Evolutionary conservation across 2,329 filamentous ascomycete species (phyloP).

Genomic region (Curvularia sp.): DNA sequence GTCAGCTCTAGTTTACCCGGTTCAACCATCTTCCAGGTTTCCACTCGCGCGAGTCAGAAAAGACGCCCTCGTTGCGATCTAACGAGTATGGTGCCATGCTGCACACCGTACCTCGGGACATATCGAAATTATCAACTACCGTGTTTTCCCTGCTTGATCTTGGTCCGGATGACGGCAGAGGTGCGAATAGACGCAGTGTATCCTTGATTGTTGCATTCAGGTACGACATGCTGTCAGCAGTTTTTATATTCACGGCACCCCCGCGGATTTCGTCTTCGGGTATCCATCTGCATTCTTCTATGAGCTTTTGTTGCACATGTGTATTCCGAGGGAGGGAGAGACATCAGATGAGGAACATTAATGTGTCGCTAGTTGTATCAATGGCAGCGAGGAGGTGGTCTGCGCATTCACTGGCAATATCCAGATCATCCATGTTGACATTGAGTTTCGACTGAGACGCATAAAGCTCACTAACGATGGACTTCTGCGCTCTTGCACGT

Average conservation of each 20-base stretch:
- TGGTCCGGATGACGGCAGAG: conserved; percentile 61
- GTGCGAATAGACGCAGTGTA: conserved; percentile 59
- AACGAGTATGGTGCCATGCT: conserved; percentile 52
- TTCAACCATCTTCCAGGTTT: conserved; percentile 46
- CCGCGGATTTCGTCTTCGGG: conserved; percentile 16
- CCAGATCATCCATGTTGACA: conserved; percentile 50
- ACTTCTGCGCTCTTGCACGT: conserved; percentile 2
- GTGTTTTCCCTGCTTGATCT: conserved; percentile 50
- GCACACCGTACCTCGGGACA: conserved; percentile 50
- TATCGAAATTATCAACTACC: conserved; percentile 47
- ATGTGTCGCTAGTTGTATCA: conserved; percentile 61
- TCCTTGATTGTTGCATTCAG: conserved; percentile 61
- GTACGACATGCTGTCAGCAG: conserved; percentile 54
- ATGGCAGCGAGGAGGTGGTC: conserved; percentile 63
- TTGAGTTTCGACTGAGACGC: conserved; percentile 10
- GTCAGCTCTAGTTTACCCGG: conserved; percentile 8
- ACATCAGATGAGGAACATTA: conserved; percentile 49
- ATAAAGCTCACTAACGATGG: conserved; percentile 18
- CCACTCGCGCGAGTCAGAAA: conserved; percentile 38
- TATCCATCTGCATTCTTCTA: conserved; percentile 52
- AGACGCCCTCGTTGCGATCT: conserved; percentile 47
- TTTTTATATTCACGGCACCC: conserved; percentile 35
- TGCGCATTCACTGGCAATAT: conserved; percentile 62
- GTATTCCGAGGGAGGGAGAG: conserved; percentile 52
- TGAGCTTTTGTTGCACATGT: conserved; percentile 56